These are phyloP conservation scores for Sphaerobolus stellatus DNA, from an alignment of 1,284 basidiomycete species.

Conservation along the genomic window DNA sequence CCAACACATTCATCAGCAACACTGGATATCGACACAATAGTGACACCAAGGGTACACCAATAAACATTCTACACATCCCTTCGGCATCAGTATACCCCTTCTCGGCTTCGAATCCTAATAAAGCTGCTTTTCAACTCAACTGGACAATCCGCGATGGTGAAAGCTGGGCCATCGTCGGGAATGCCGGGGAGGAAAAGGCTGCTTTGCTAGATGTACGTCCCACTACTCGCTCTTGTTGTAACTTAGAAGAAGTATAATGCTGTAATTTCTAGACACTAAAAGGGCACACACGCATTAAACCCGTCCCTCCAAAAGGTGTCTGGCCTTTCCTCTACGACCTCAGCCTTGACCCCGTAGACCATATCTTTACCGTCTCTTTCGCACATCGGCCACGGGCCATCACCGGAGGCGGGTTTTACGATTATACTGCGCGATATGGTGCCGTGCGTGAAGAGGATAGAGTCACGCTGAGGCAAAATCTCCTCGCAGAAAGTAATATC, in stretches of 20 bases:
- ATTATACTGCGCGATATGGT: constrained; percentile 89
- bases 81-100: background rate
- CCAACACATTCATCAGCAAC: too few species aligned
- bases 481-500: constrained; percentile 48
- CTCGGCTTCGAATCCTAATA: constrained; percentile 1
- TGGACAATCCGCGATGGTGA: constrained; percentile 64
- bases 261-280: constrained; percentile 54
- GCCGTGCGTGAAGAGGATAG: constrained; percentile 81
- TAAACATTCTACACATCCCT: constrained; percentile 4
- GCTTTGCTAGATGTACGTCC: constrained; percentile 58
- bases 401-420: constrained; percentile 76
- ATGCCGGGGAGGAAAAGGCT: constrained; percentile 51
- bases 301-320: constrained; percentile 57
- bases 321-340: constrained; percentile 63
- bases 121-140: constrained; percentile 18
- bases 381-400: constrained; percentile 54
- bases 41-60: too few species aligned
- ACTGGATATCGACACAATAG: too few species aligned
- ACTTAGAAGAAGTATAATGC: background rate
- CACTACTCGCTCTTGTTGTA: background rate
- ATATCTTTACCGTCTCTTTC: constrained; percentile 72
- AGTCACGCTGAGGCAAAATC: constrained; percentile 70
- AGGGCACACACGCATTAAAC: constrained; percentile 68
- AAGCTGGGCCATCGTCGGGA: constrained; percentile 72
- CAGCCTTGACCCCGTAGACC: constrained; percentile 44